A percentile compares a stretch with the other conserved stretches of the same genome.
phyloP scores from a whole-genome alignment of 495 filamentous ascomycete species.

The Aspergillus mulundensis region DNA sequence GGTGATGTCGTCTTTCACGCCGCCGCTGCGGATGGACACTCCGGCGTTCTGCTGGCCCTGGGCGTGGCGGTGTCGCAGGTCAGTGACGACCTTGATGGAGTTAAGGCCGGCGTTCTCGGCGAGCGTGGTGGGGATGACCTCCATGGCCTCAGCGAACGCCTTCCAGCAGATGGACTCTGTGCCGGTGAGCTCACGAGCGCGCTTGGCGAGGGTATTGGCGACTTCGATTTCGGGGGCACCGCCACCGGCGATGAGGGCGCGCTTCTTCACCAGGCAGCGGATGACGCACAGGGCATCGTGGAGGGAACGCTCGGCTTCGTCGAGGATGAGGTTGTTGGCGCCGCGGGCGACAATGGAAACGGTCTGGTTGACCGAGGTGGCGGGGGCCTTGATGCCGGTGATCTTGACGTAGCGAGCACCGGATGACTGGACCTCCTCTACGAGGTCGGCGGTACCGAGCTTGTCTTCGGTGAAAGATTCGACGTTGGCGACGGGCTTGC shows the following conservation, averaged over 20 bases:
- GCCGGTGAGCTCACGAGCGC: conserved; percentile 75
- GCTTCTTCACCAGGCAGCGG: conserved; percentile 97
- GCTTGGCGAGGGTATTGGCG: conserved; percentile 71
- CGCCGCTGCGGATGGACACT: conserved; percentile 94
- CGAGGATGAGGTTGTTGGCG: conserved; percentile 89
- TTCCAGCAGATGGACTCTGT: conserved; percentile 98
- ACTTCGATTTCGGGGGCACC: conserved; percentile 96
- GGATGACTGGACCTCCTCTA: conserved; percentile 84
- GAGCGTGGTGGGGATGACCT: conserved; percentile 93
- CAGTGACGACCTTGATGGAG: conserved; percentile 98
- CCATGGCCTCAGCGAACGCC: conserved; percentile 95
- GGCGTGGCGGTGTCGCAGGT: conserved; percentile 87
- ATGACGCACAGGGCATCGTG: conserved; percentile 98
- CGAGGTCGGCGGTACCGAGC: conserved; percentile 89
- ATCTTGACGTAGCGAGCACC: conserved; percentile 92
- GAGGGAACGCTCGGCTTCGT: conserved; percentile 92
- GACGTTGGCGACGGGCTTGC: conserved; percentile 98
- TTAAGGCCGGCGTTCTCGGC: conserved; percentile 97
- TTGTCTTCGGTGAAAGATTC: conserved; percentile 99
- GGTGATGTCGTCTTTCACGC: conserved; percentile 89
- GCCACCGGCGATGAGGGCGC: conserved; percentile 91
- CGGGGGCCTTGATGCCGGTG: conserved; percentile 71
- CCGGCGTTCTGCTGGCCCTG: conserved; percentile 93
- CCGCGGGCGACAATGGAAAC: conserved; percentile 91
- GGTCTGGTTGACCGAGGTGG: conserved; percentile 62